These are phyloP conservation scores for Trypanosomatidae sp. DNA, from an alignment of 208 protist species.

Conservation along the genomic window DNA sequence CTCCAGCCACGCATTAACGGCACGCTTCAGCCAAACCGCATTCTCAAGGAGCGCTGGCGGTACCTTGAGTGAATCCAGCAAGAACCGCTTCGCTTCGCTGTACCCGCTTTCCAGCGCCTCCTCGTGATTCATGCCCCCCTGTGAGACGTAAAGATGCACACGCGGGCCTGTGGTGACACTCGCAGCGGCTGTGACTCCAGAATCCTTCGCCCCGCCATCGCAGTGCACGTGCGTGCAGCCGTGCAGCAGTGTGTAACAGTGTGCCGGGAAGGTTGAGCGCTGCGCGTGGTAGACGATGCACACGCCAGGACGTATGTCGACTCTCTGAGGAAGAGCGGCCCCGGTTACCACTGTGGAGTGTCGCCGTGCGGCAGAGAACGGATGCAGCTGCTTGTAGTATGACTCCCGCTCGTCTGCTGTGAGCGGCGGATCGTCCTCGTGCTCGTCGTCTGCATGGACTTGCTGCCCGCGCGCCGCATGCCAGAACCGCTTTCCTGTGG, in stretches of 20 bases:
- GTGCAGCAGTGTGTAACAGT: slow-evolving; percentile 21
- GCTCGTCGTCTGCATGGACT: not conserved
- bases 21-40: slow-evolving; percentile 21
- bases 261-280: slow-evolving; percentile 16
- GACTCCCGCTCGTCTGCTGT: slow-evolving; percentile 1
- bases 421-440: not conserved
- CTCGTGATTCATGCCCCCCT: slow-evolving; percentile 20
- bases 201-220: not conserved
- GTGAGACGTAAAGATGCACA: slow-evolving; percentile 26
- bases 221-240: slow-evolving; percentile 21
- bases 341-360: not conserved
- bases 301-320: slow-evolving; percentile 20
- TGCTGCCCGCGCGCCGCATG: not conserved
- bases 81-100: slow-evolving; percentile 7
- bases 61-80: slow-evolving; percentile 11
- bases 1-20: slow-evolving; percentile 17
- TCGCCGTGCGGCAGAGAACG: slow-evolving; percentile 9
- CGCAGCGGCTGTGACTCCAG: not conserved
- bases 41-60: slow-evolving; percentile 18
- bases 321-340: not conserved
- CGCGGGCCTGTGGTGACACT: not conserved
- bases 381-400: slow-evolving; percentile 18
- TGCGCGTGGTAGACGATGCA: slow-evolving; percentile 28
- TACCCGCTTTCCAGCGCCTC: slow-evolving; percentile 4
- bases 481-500: slow-evolving; percentile 11